Conservation (phyloP, 257 asterid species). For the Marsdenia floribunda region DNA sequence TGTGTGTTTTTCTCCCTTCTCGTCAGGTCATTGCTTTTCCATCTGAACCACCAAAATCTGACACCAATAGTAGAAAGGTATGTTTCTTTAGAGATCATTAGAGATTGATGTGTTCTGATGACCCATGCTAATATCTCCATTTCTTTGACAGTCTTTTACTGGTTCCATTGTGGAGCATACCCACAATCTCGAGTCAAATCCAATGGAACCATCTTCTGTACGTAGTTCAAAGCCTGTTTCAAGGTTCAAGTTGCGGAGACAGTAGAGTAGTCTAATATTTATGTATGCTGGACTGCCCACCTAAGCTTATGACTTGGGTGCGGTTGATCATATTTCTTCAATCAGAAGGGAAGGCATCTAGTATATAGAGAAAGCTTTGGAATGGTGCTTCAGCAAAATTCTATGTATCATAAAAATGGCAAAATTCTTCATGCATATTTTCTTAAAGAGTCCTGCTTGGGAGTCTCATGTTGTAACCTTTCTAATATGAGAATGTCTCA, state of each 20-base stretch:
- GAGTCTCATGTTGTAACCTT: not conserved
- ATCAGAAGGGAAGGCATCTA: not conserved
- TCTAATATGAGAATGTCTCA: not conserved
- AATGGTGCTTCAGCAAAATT: not conserved
- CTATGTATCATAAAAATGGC: not conserved
- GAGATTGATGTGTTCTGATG: not conserved
- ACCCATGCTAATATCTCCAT: not conserved
- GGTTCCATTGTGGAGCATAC: conserved; percentile 64
- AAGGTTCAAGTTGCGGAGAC: conserved; percentile 55
- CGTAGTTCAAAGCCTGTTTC: conserved; percentile 68
- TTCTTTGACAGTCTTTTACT: conserved; percentile 51
- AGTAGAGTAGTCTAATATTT: not conserved
- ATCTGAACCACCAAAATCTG: conserved; percentile 11
- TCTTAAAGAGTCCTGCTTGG: not conserved
- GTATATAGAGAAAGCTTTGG: not conserved
- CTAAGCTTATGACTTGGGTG: not conserved
- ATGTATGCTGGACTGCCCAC: not conserved
- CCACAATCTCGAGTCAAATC: conserved; percentile 33
- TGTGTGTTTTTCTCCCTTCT: not conserved
- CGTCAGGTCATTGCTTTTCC: conserved; percentile 18
- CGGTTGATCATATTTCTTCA: not conserved
- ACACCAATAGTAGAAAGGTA: conserved; percentile 24
- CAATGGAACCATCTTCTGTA: conserved; percentile 28
- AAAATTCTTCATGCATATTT: not conserved
- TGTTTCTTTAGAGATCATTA: not conserved